Evolutionary conservation across 805 yeast species (phyloP).

Genomic region (Candida railenensis): DNA sequence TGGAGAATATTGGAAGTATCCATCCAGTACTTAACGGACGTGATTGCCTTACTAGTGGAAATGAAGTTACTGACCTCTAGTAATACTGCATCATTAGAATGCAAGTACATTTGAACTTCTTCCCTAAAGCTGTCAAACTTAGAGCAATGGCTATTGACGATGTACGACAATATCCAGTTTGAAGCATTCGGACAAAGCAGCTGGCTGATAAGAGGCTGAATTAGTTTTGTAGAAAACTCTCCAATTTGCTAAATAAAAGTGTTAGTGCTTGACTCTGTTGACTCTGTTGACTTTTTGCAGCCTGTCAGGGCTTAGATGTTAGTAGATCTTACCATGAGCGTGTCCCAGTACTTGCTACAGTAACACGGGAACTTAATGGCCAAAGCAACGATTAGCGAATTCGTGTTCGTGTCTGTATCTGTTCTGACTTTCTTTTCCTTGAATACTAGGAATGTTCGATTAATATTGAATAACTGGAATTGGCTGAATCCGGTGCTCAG

Average conservation of each 20-base stretch:
- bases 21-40: constrained; percentile 6
- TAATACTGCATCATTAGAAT: background rate
- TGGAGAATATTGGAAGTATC: background rate
- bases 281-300: background rate
- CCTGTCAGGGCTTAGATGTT: background rate
- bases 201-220: background rate
- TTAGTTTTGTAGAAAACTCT: background rate
- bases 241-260: background rate
- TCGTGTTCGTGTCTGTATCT: background rate
- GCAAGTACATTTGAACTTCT: background rate
- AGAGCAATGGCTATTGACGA: background rate
- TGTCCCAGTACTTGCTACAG: background rate
- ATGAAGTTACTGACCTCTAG: background rate
- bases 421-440: background rate
- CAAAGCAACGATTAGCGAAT: constrained; percentile 1
- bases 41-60: constrained; percentile 5
- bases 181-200: background rate
- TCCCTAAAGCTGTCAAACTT: background rate
- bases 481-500: background rate
- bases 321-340: background rate
- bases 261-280: background rate
- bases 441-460: background rate
- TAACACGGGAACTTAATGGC: background rate
- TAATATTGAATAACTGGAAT: background rate
- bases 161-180: background rate